phyloP scores from a whole-genome alignment of 139 green algal species.

The Chlorella sp. region DNA sequence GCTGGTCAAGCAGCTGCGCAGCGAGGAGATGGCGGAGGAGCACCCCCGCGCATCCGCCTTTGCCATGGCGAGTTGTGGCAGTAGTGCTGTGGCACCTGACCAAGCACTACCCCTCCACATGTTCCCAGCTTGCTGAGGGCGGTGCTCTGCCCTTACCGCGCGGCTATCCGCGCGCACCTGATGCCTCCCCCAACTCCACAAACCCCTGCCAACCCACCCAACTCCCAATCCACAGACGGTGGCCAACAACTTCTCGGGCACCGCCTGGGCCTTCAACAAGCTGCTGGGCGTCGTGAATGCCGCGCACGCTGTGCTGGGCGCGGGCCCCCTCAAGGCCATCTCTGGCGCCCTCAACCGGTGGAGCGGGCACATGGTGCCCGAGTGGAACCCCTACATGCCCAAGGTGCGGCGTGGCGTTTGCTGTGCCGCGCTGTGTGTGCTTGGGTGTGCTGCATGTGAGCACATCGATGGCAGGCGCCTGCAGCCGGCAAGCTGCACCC shows the following conservation, averaged over 20 bases:
- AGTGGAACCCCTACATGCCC: slow-evolving; percentile 97
- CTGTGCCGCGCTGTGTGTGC: no score
- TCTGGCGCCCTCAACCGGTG: slow-evolving; percentile 75
- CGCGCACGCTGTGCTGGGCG: slow-evolving; percentile 82
- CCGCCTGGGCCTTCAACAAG: slow-evolving; percentile 72
- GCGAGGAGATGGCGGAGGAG: slow-evolving; percentile 64
- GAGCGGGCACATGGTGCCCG: slow-evolving; percentile 79
- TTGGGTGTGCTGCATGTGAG: no score
- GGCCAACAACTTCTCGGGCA: slow-evolving; percentile 82
- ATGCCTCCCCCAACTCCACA: no score
- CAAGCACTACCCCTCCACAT: no score
- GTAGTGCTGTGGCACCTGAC: no score
- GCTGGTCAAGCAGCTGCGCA: slow-evolving; percentile 86
- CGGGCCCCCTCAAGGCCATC: slow-evolving; percentile 73
- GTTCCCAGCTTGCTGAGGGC: no score
- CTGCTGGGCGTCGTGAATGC: slow-evolving; percentile 84
- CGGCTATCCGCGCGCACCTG: no score
- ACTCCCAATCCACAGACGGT: slow-evolving; percentile 39
- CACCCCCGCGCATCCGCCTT: slow-evolving; percentile 17
- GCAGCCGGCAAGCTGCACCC: neutral
- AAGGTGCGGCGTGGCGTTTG: slow-evolving; percentile 70
- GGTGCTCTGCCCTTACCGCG: no score
- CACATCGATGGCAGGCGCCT: neutral
- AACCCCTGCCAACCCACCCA: neutral
- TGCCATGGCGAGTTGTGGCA: slow-evolving; percentile 42